Percentiles rank a stretch among this genome's conserved stretches.
Evolutionary conservation across 1,284 basidiomycete genomes (phyloP).

Genomic region (Exobasidium rhododendri): DNA sequence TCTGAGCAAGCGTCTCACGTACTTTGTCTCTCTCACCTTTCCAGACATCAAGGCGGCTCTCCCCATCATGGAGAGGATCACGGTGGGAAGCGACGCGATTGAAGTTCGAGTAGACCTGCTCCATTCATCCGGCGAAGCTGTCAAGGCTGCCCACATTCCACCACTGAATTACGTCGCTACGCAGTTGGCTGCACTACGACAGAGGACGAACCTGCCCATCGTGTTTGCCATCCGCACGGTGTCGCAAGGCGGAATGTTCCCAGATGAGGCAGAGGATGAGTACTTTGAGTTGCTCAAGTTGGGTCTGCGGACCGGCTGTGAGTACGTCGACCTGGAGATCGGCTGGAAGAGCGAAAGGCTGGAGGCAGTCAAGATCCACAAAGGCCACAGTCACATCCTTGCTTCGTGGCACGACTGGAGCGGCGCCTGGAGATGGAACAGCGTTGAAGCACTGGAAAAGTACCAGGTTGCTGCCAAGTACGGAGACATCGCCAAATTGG

Average conservation of each 20-base stretch:
- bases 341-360: slow-evolving; percentile 68
- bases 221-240: slow-evolving; percentile 86
- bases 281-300: slow-evolving; percentile 75
- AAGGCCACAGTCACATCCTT: slow-evolving; percentile 75
- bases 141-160: slow-evolving; percentile 64
- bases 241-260: slow-evolving; percentile 87
- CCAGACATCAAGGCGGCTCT: slow-evolving; percentile 76
- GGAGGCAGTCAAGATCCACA: slow-evolving; percentile 63
- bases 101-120: slow-evolving; percentile 91
- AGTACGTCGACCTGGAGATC: slow-evolving; percentile 90
- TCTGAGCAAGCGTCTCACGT: slow-evolving; percentile 62
- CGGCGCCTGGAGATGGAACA: slow-evolving; percentile 78
- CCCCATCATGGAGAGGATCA: slow-evolving; percentile 68
- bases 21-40: slow-evolving; percentile 89
- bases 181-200: slow-evolving; percentile 77
- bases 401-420: slow-evolving; percentile 93
- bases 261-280: slow-evolving; percentile 70
- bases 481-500: slow-evolving; percentile 89
- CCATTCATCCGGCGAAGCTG: slow-evolving; percentile 59
- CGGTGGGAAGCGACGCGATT: slow-evolving; percentile 82
- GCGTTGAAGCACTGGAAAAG: slow-evolving; percentile 61
- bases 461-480: slow-evolving; percentile 29
- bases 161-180: slow-evolving; percentile 70
- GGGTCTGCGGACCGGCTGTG: slow-evolving; percentile 77
- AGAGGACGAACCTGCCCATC: slow-evolving; percentile 75